Evolutionary conservation across 2,329 filamentous ascomycete genomes (phyloP), one percentile per base, ranked within the genome.

Genomic region (Colletotrichum sp.): DNA sequence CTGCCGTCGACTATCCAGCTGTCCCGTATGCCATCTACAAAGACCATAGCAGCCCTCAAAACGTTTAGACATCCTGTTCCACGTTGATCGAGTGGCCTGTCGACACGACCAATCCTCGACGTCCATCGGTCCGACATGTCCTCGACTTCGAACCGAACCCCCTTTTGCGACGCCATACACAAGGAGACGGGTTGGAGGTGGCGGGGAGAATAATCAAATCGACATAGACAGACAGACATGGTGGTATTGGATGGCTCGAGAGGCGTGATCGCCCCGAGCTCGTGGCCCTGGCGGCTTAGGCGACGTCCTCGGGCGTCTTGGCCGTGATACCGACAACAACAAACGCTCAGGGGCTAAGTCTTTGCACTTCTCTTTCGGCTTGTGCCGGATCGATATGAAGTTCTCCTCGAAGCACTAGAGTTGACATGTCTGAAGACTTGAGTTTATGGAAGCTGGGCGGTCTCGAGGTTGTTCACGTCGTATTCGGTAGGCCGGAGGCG

Each of bases 161-260:
- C 44, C 44, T 52, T 21, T 18, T 52, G 10, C 44, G 44, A 52
- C 3, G n/a, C n/a, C n/a, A 52, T 21, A 52, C n/a, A 13, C n/a
- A 7, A 21, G 6, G n/a, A 21, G n/a, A 52, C 44, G 9, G 12
- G 10, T 52, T 21, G 44, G 44, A 13, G 12, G 10, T 52, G 44
- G n/a, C 44, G n/a, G 44, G 3, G n/a, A 12, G 2, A 21, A 21
- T 10, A 52, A 21, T 52, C n/a, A 3, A 21, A 6, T 13, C n/a
- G n/a, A 52, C 10, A 52, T 13, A 21, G 0, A 13, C 6, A 21
- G 10, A 24, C 6, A 13, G 4, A 1, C 3, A 21, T 5, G n/a
- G 10, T 13, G 12, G n/a, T 21, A 12, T 21, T 21, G 44, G n/a
- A 24, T 21, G 12, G 12, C 44, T 52, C 7, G n/a, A 52, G 10